Conservation (phyloP, 2,329 filamentous ascomycete species). For the Verticillium klebahnii region DNA sequence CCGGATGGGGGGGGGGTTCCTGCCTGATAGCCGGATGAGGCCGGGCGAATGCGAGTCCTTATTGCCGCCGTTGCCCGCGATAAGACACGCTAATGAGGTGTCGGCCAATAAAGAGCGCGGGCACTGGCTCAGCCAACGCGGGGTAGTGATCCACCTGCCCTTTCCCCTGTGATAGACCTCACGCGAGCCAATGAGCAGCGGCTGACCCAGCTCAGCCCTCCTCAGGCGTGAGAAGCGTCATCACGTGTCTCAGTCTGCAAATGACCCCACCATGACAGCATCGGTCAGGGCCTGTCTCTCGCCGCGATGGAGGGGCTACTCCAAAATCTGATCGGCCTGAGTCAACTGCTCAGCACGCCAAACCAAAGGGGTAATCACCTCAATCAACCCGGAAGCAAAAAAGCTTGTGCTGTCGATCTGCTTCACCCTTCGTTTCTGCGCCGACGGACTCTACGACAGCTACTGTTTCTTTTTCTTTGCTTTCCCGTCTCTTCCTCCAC, state of each 20-base stretch:
- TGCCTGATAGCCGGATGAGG: neutral
- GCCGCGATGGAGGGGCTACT: neutral
- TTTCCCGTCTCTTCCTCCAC: neutral
- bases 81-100: neutral
- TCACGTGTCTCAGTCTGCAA: constrained; percentile 9
- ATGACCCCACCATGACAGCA: constrained; percentile 3
- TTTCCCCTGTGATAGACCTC: neutral
- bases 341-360: neutral
- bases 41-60: neutral
- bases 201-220: neutral
- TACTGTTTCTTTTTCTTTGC: neutral
- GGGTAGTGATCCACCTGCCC: neutral
- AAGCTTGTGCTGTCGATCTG: neutral
- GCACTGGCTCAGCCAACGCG: neutral
- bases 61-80: neutral
- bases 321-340: constrained; percentile 3
- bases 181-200: neutral
- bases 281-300: neutral
- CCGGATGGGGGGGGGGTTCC: neutral
- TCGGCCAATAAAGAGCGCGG: neutral
- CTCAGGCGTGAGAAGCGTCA: constrained; percentile 18
- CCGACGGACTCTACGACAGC: neutral
- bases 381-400: neutral
- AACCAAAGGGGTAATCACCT: neutral
- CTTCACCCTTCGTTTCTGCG: neutral